Evolutionary conservation across 2,329 filamentous ascomycete genomes (phyloP), one percentile per base, ranked within the genome.

Genomic region (Domatiomyces catenatus): DNA sequence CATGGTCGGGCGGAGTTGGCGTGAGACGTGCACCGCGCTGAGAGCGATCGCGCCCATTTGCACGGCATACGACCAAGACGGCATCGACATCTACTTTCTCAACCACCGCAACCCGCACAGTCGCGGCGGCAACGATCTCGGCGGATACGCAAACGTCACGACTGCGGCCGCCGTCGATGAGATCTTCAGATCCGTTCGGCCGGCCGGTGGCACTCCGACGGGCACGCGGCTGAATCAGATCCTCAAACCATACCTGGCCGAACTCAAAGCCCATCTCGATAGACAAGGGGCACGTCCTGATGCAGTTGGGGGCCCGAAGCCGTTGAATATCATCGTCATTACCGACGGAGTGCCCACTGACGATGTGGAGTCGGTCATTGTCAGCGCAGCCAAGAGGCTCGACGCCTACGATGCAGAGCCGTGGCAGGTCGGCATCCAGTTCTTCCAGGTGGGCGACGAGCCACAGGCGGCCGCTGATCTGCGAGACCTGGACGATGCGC

Each of bases 371-470:
- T 73, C 72, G 6, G 73, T 81, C 22, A 79, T 96, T 46, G 70
- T 86, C 42, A 65, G 68, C 2, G 72, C 77, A 0, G 90, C 88
- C 0, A 75, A 74, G 64, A 80, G 78, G 61, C 76, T 96, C 28
- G 83, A 92, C 61, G 67, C 67, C 48, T 64, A 84, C 6, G 74
- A 81, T 7, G 87, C 87, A 0, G 79, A 83, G 3, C 75, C 81
- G 0, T 84, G 84, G 72, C 92, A 96, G 69, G 72, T 95, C 7
- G 90, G 90, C 32, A 79, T 96, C 51, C 90, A 96, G 65, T 96
- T 96, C 71, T 94, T 96, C 72, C 90, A 95, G 67, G 84, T 96
- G 44, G 90, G 92, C 51, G 74, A 77, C 47, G 86, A 94, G 58
- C 62, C 68, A 0, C 70, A 66, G 0, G 90, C 89, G 0, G 72